A percentile compares a stretch with the other conserved stretches of the same genome.
These are phyloP conservation scores for Talaromyces nanjingensis DNA, from an alignment of 495 filamentous ascomycete genomes.

Conservation along the genomic window DNA sequence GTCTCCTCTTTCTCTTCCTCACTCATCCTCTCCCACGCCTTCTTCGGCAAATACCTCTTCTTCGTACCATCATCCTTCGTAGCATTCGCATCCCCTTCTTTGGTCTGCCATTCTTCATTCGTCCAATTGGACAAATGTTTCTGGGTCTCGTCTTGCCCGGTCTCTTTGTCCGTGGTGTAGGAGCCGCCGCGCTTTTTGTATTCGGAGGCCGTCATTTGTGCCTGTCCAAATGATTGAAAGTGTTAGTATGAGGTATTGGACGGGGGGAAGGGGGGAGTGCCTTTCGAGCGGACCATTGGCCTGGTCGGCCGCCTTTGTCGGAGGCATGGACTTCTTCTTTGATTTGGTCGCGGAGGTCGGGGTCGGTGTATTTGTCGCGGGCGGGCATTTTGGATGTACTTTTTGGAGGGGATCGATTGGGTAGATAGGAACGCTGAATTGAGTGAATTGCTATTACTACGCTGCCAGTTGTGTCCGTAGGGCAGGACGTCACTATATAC, in stretches of 20 bases:
- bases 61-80: slow-evolving; percentile 34
- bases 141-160: slow-evolving; percentile 31
- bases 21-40: slow-evolving; percentile 42
- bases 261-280: slow-evolving; percentile 12
- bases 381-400: slow-evolving; percentile 28
- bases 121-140: slow-evolving; percentile 38
- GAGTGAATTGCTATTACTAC: neutral
- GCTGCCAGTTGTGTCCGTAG: too few relatives aligned
- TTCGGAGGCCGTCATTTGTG: slow-evolving; percentile 43
- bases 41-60: slow-evolving; percentile 42
- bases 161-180: slow-evolving; percentile 38
- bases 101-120: slow-evolving; percentile 45
- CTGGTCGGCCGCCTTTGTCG: slow-evolving; percentile 42
- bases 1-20: slow-evolving; percentile 38
- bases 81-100: slow-evolving; percentile 39
- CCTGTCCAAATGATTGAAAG: slow-evolving; percentile 14
- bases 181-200: slow-evolving; percentile 45
- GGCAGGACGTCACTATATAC: neutral
- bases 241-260: neutral
- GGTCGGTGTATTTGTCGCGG: slow-evolving; percentile 42
- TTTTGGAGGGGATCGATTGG: neutral
- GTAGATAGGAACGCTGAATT: neutral
- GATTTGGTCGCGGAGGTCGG: slow-evolving; percentile 38
- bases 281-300: slow-evolving; percentile 46
- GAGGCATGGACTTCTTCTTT: slow-evolving; percentile 39